Evolutionary conservation across 345 rosid species (phyloP), one percentile per base, ranked within the genome.

Genomic region (Dipteronia sinensis): DNA sequence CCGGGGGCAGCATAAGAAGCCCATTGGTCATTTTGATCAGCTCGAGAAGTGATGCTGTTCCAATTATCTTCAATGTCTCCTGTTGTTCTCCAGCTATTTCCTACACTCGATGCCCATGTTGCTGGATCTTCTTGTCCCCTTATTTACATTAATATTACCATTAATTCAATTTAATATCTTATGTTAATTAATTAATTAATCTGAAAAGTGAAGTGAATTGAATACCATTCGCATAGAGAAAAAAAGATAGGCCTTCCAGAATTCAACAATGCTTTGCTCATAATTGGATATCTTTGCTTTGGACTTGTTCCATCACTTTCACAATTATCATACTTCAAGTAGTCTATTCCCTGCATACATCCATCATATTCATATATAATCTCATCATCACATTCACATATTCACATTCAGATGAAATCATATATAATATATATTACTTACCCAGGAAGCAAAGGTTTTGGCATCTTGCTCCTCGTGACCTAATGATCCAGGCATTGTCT

Each of bases 61-160:
- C 92, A 90, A 3, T 78, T 29, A 73, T 90, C 91, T 0, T 31
- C 0, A 69, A 90, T 90, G 25, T 90, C 94, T 5, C 81, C 85
- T 0, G 92, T 90, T 20, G 94, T 90, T 75, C 94, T 86, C 94
- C 94, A 90, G 68, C 92, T 90, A 79, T 90, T 90, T 58, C 91
- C 92, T 6, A 91, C 59, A 13, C 64, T 63, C 25, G 84, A 49
- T 16, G 90, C 94, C 94, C 92, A 91, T 19, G 88, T 88, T 51
- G 94, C 93, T 0, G 95, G 95, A 46, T 91, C 88, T 69, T 88
- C 91, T 71, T 58, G 25, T 76, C 95, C 95, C 95, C 92, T 87
- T 15, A 25, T n/a, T 5, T 38, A 19, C 6, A 34, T 58, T 31
- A 31, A 31, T 31, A 31, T 31, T 31, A 31, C 34, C 34, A 31